These are phyloP conservation scores for Protea cynaroides DNA, from an alignment of 164 flowering plant species.

Conservation along the genomic window DNA sequence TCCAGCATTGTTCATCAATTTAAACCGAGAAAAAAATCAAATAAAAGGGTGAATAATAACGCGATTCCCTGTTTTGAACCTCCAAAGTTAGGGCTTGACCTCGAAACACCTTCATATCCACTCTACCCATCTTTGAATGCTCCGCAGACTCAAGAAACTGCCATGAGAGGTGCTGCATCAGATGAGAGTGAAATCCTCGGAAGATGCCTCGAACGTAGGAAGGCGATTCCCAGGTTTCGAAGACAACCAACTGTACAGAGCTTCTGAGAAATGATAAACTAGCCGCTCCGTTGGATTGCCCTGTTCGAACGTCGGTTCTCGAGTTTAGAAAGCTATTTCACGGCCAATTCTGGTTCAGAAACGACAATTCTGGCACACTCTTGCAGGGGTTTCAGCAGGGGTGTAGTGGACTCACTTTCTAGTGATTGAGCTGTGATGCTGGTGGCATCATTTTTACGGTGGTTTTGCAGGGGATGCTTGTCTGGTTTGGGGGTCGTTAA, in stretches of 20 bases:
- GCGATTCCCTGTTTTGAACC: too few relatives aligned
- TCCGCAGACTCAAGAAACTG: too few relatives aligned
- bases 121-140: too few relatives aligned
- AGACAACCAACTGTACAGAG: constrained; percentile 37
- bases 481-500: constrained; percentile 6
- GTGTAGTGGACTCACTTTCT: constrained; percentile 33
- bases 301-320: constrained; percentile 46
- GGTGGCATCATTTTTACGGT: constrained; percentile 10
- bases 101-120: too few relatives aligned
- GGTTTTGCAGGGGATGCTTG: constrained; percentile 6
- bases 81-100: too few relatives aligned
- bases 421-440: not conserved
- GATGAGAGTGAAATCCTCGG: constrained; percentile 58
- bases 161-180: too few relatives aligned
- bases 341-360: constrained; percentile 49
- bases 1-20: too few relatives aligned
- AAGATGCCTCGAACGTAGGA: constrained; percentile 23
- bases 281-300: constrained; percentile 76
- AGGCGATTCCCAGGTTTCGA: constrained; percentile 10
- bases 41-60: too few relatives aligned
- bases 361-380: constrained; percentile 62
- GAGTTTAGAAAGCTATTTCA: constrained; percentile 38
- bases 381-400: constrained; percentile 38
- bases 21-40: too few relatives aligned
- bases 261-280: constrained; percentile 63